phyloP scores from a whole-genome alignment of 1,284 basidiomycete genomes.

The Heterobasidion occidentale region DNA sequence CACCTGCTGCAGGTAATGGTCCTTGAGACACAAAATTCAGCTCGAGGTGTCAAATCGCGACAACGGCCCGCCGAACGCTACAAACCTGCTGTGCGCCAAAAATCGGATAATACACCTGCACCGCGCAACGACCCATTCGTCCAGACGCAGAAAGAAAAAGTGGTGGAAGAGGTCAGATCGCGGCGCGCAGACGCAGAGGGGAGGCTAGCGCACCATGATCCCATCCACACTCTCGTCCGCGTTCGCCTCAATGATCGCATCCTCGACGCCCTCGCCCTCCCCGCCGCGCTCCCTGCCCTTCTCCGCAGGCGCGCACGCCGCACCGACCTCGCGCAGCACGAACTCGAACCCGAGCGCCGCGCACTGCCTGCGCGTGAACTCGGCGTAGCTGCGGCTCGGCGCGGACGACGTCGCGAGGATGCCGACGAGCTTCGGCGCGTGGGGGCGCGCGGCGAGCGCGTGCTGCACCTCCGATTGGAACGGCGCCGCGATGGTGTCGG shows the following conservation, averaged over 20 bases:
- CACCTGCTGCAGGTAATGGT: conserved; percentile 93
- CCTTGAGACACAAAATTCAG: conserved; percentile 36
- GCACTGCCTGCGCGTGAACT: conserved; percentile 92
- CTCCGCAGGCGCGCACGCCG: conserved; percentile 29
- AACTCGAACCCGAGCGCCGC: conserved; percentile 85
- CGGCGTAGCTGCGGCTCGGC: conserved; percentile 87
- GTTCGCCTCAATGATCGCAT: conserved; percentile 93
- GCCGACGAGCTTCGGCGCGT: conserved; percentile 77
- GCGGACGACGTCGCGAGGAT: conserved; percentile 85
- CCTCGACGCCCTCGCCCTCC: conserved; percentile 77
- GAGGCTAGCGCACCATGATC: conserved; percentile 72
- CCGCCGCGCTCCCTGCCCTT: conserved; percentile 30
- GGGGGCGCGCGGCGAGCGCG: conserved; percentile 31
- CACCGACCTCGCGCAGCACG: conserved; percentile 67
- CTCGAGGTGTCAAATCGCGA: background rate
- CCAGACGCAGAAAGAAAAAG: conserved; percentile 6
- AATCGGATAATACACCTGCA: conserved; percentile 88
- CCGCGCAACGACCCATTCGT: background rate
- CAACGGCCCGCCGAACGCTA: background rate
- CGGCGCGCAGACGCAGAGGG: too few relatives aligned
- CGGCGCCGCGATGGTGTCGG: conserved; percentile 58
- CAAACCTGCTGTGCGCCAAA: conserved; percentile 79
- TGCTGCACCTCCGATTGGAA: conserved; percentile 63
- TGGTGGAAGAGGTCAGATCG: too few relatives aligned
- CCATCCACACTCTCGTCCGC: conserved; percentile 82